Percentiles rank a stretch among this genome's conserved stretches.
Conservation (phyloP, 2,329 filamentous ascomycete genomes). For the Fusarium sulawesiense region DNA sequence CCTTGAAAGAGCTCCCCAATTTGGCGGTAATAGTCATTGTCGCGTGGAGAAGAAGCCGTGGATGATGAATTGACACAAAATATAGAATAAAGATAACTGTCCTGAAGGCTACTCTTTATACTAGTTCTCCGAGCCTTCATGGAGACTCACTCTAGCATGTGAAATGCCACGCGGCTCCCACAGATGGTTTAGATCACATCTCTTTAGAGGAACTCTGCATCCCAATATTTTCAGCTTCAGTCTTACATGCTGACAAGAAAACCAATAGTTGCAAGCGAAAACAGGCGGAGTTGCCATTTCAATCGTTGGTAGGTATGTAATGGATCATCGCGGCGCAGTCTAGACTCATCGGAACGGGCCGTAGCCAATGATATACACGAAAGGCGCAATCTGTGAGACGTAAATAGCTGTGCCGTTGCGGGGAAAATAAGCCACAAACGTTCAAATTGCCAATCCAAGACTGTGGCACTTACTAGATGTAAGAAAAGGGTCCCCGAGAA, state of each 20-base stretch:
- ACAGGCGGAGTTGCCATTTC: background rate
- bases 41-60: fast-evolving
- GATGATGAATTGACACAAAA: fast-evolving
- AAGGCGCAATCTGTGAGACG: background rate
- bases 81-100: fast-evolving
- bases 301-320: background rate
- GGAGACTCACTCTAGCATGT: no score
- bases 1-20: no score
- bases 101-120: fast-evolving
- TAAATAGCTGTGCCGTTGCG: background rate
- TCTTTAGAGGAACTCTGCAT: background rate
- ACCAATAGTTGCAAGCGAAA: background rate
- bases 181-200: no score
- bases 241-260: background rate
- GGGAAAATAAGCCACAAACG: background rate
- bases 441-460: background rate
- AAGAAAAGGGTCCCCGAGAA: no score
- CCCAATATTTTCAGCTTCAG: background rate
- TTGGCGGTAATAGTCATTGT: no score
- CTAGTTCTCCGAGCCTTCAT: no score
- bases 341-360: background rate
- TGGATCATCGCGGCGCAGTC: background rate
- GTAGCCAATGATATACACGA: background rate
- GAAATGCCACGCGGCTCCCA: no score
- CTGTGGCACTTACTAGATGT: background rate